These are phyloP conservation scores for Exophiala calicioides DNA, from an alignment of 2,329 filamentous ascomycete genomes.

Conservation along the genomic window DNA sequence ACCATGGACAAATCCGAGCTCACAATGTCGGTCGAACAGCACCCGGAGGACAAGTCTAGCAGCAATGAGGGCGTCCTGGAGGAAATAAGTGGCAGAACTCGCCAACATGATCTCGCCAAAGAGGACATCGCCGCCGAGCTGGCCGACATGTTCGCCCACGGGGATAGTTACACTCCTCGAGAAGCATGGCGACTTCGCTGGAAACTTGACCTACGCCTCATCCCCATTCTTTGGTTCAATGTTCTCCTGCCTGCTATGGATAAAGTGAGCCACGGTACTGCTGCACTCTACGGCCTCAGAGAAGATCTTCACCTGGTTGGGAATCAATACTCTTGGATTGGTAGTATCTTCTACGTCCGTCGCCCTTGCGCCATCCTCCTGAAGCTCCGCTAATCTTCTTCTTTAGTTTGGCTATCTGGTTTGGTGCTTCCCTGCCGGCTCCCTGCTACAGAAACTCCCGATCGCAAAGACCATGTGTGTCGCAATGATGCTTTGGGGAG, in stretches of 20 bases:
- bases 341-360: conserved; percentile 30
- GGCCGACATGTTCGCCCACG: conserved; percentile 23
- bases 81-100: conserved; percentile 19
- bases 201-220: conserved; percentile 45
- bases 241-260: conserved; percentile 33
- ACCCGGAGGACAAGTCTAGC: background rate
- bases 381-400: conserved; percentile 33
- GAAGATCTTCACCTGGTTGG: conserved; percentile 29
- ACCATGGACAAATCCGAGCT: conserved; percentile 11
- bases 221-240: conserved; percentile 44
- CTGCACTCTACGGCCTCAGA: conserved; percentile 32
- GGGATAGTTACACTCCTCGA: conserved; percentile 33
- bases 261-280: conserved; percentile 25
- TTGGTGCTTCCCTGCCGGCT: conserved; percentile 34
- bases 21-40: conserved; percentile 3
- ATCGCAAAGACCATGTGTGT: conserved; percentile 53
- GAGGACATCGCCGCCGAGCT: conserved; percentile 10
- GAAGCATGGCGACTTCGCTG: conserved; percentile 37
- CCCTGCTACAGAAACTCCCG: conserved; percentile 32
- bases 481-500: conserved; percentile 57
- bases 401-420: conserved; percentile 50
- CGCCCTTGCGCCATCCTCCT: conserved; percentile 6
- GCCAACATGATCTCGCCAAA: conserved; percentile 7
- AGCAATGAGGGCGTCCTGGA: conserved; percentile 1
- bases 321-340: conserved; percentile 32